Evolutionary conservation across 768 basidiomycete genomes (phyloP).

Genomic region (Pleurotus cornucopiae): DNA sequence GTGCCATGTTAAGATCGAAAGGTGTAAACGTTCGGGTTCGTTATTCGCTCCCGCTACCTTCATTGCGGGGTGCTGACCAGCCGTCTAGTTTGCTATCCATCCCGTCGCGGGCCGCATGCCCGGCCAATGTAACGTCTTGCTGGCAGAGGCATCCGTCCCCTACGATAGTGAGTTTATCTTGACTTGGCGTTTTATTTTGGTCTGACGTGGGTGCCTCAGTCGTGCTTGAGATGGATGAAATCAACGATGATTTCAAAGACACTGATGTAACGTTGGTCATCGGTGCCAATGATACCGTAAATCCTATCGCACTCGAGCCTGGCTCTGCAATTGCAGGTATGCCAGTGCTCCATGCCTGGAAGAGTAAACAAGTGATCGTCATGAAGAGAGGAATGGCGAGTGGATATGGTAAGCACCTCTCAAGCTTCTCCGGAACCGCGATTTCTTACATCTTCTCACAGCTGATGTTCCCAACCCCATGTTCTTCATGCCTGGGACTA

Average conservation of each 20-base stretch:
- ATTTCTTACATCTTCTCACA: slow-evolving; percentile 20
- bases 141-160: slow-evolving; percentile 87
- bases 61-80: neutral
- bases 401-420: slow-evolving; percentile 62
- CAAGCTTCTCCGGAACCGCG: too few relatives aligned
- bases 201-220: slow-evolving; percentile 37
- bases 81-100: slow-evolving; percentile 67
- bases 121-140: slow-evolving; percentile 87
- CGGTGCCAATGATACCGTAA: slow-evolving; percentile 90
- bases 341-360: slow-evolving; percentile 91
- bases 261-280: slow-evolving; percentile 91
- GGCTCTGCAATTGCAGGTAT: slow-evolving; percentile 89
- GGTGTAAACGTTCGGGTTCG: slow-evolving; percentile 69
- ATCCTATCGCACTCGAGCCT: slow-evolving; percentile 83
- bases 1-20: slow-evolving; percentile 63
- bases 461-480: slow-evolving; percentile 92
- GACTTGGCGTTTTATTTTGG: too few relatives aligned
- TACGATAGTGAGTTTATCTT: slow-evolving; percentile 64
- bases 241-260: slow-evolving; percentile 86
- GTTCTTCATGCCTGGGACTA: slow-evolving; percentile 89
- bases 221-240: slow-evolving; percentile 91
- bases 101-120: slow-evolving; percentile 94
- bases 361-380: slow-evolving; percentile 87
- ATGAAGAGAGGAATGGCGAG: slow-evolving; percentile 92
- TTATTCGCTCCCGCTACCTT: slow-evolving; percentile 6